These are phyloP conservation scores for Sordaria brevicollis DNA, from an alignment of 495 filamentous ascomycete species.

Conservation along the genomic window DNA sequence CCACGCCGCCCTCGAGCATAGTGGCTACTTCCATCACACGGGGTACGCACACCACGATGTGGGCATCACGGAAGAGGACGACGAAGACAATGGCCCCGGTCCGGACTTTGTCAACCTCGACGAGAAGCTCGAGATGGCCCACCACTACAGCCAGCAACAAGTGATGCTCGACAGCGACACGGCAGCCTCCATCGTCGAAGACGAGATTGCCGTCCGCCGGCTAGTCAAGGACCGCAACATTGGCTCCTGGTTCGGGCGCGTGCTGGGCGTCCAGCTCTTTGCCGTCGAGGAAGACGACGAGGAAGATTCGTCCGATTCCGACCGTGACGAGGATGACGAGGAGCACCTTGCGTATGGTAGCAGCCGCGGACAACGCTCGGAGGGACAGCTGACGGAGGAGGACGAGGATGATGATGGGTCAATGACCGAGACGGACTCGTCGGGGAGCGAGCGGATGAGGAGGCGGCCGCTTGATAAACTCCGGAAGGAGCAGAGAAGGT, in stretches of 20 bases:
- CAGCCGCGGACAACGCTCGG: background rate
- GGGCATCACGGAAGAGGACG: constrained; percentile 4
- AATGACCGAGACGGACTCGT: constrained; percentile 23
- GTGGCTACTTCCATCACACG: constrained; percentile 38
- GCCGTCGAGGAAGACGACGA: constrained; percentile 51
- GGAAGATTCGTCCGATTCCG: constrained; percentile 21
- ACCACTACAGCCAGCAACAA: constrained; percentile 6
- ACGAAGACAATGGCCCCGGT: constrained; percentile 32
- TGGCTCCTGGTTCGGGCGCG: constrained; percentile 63
- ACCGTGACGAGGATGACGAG: constrained; percentile 34
- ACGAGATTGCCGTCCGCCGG: constrained; percentile 45
- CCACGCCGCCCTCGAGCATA: constrained; percentile 4
- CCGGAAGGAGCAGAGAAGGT: constrained; percentile 12
- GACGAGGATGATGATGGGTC: constrained; percentile 24
- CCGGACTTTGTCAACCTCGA: constrained; percentile 53
- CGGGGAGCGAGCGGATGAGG: constrained; percentile 30
- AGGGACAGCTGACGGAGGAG: constrained; percentile 13
- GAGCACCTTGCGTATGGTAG: background rate
- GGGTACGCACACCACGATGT: constrained; percentile 6
- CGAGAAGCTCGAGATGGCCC: constrained; percentile 33
- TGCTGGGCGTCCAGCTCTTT: constrained; percentile 71
- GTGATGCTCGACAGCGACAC: constrained; percentile 19
- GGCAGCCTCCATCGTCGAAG: constrained; percentile 18
- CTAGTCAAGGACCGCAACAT: constrained; percentile 50
- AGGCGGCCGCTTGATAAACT: constrained; percentile 17